Conservation (phyloP, 345 rosid species). For the Hypericum androsaemum region DNA sequence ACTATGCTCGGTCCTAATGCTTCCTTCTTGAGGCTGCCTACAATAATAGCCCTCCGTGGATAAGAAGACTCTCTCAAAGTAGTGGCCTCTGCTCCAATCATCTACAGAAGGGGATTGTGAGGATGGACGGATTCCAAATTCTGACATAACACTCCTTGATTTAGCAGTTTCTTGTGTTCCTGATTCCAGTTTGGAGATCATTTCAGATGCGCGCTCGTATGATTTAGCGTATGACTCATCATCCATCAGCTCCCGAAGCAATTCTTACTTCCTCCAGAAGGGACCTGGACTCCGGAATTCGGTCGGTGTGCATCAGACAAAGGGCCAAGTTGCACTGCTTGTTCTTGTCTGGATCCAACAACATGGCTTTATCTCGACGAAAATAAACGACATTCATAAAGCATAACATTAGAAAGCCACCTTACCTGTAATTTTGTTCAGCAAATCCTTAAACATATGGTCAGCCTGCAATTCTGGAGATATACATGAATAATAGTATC, state of each 20-base stretch:
- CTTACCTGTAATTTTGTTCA: conserved; percentile 59
- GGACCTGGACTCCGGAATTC: conserved; percentile 52
- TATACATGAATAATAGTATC: neutral
- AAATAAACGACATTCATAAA: neutral
- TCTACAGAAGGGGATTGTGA: neutral
- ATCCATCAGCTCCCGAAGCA: conserved; percentile 35
- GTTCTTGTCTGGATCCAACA: conserved; percentile 56
- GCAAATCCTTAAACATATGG: conserved; percentile 43
- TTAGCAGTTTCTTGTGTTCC: conserved; percentile 4
- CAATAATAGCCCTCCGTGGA: conserved; percentile 3
- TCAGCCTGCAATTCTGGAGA: conserved; percentile 2
- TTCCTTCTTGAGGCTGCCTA: conserved; percentile 12
- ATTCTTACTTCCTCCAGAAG: conserved; percentile 39
- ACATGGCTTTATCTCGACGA: conserved; percentile 31
- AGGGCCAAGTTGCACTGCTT: conserved; percentile 68
- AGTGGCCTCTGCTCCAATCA: conserved; percentile 16
- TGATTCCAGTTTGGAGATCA: conserved; percentile 37
- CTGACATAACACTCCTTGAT: conserved; percentile 1
- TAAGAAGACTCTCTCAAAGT: conserved; percentile 16
- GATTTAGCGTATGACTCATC: conserved; percentile 58
- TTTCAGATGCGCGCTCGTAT: conserved; percentile 48
- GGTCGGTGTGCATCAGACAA: conserved; percentile 64
- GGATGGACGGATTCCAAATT: conserved; percentile 4
- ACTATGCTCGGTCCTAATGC: conserved; percentile 17
- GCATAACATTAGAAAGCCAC: neutral